Evolutionary conservation across 2,329 filamentous ascomycete species (phyloP), one percentile per base, ranked within the genome.

Genomic region (Nemania bipapillata): DNA sequence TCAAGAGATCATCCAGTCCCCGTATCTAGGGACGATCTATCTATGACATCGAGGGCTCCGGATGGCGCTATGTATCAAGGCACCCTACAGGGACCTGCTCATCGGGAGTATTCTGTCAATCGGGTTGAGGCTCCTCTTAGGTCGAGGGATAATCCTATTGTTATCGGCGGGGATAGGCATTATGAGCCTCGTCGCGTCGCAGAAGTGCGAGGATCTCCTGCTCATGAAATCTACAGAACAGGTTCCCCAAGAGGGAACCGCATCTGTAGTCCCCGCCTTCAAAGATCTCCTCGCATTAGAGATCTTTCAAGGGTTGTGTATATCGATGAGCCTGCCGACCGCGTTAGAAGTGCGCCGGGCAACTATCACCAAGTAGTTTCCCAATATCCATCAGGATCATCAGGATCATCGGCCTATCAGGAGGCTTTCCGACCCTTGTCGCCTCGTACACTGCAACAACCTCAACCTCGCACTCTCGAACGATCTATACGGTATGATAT

Each of bases 131-230:
- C 70, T 37, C 61, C 69, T 69, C 42, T 54, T 73, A 76, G 75
- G 53, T 71, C 67, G 32, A 74, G 72, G 57, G 70, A 71, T 53
- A 61, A 75, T 62, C 76, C 74, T 8, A 69, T 76, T 53, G 26
- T 74, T 40, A 58, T 75, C 53, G 70, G 71, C 65, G 70, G 72
- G 53, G 68, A 72, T 22, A 22, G n/a, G 20, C 47, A 50, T 56
- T 65, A 65, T 42, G 72, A 65, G 47, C 69, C 70, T 63, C 74
- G 70, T 59, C 74, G 70, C 64, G 67, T 74, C 54, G 65, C 74
- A 28, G 75, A 74, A 67, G 57, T 74, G 50, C 75, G 70, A 65
- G 67, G 69, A 15, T 66, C 71, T 52, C 69, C 68, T 52, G 63
- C 49, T 40, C 61, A 63, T 54, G 64, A 68, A 54, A 70, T 65